A percentile compares a stretch with the other conserved stretches of the same genome.
Conservation (phyloP, 2,329 filamentous ascomycete genomes). For the Diaporthe capsici region DNA sequence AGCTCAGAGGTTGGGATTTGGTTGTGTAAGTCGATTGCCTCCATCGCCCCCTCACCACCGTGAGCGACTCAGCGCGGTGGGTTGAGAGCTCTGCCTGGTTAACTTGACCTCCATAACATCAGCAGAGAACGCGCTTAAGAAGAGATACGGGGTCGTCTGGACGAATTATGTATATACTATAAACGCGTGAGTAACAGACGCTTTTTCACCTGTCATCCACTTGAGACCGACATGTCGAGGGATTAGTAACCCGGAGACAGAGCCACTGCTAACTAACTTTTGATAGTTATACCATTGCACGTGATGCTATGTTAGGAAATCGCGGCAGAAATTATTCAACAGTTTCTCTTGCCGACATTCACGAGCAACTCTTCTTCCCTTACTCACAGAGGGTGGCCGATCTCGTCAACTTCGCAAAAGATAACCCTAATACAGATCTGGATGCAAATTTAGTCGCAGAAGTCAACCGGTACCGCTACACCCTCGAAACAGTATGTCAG, state of each 20-base stretch:
- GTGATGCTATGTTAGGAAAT: rapidly evolving
- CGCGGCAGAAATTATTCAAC: not conserved
- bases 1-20: not conserved
- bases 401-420: not conserved
- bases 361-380: not conserved
- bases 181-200: not conserved
- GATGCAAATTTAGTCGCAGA: not conserved
- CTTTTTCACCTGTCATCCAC: no score
- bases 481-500: not conserved
- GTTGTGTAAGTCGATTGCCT: not conserved
- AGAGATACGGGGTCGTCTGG: not conserved
- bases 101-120: not conserved
- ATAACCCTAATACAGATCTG: no score
- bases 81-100: not conserved
- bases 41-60: not conserved
- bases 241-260: not conserved
- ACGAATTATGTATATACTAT: not conserved
- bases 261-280: not conserved
- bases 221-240: not conserved
- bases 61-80: not conserved
- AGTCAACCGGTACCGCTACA: not conserved
- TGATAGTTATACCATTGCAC: not conserved
- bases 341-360: not conserved
- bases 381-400: not conserved
- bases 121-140: not conserved